A percentile compares a stretch with the other conserved stretches of the same genome.
phyloP scores from a whole-genome alignment of 1,139 yeast species.

The Nadsonia starkeyi-henricii region DNA sequence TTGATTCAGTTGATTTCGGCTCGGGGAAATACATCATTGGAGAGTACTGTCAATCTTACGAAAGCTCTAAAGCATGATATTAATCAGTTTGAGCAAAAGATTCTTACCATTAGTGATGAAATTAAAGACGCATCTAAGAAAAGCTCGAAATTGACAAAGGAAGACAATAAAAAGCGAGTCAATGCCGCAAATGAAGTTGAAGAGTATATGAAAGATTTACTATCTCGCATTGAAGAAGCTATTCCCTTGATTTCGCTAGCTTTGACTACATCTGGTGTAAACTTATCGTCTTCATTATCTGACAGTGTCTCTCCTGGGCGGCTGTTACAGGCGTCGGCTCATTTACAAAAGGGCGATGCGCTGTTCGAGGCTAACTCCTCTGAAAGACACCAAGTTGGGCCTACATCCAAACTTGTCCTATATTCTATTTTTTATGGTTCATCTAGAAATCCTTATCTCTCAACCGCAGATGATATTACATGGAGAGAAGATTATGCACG shows the following conservation, averaged over 20 bases:
- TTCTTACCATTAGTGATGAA: constrained; percentile 22
- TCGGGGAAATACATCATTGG: constrained; percentile 54
- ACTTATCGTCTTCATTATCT: constrained; percentile 38
- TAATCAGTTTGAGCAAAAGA: constrained; percentile 40
- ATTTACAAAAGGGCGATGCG: constrained; percentile 31
- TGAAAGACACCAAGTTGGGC: constrained; percentile 36
- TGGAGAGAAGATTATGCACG: constrained; percentile 70
- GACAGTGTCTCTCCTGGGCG: constrained; percentile 50
- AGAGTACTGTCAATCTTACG: constrained; percentile 43
- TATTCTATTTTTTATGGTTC: constrained; percentile 58
- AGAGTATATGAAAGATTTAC: constrained; percentile 33
- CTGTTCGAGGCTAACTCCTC: constrained; percentile 11
- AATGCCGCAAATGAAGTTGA: constrained; percentile 38
- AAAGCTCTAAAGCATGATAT: constrained; percentile 45
- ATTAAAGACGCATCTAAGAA: constrained; percentile 4
- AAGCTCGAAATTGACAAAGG: background rate
- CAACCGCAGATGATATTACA: constrained; percentile 31
- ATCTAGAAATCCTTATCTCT: constrained; percentile 26
- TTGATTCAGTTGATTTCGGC: constrained; percentile 56
- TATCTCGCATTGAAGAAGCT: constrained; percentile 47
- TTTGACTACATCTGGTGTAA: constrained; percentile 58
- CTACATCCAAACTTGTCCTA: constrained; percentile 42
- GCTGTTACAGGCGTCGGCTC: constrained; percentile 48
- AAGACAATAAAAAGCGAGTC: constrained; percentile 22
- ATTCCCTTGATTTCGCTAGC: constrained; percentile 60